These are phyloP conservation scores for Venturia carpophila DNA, from an alignment of 2,329 filamentous ascomycete genomes.

Conservation along the genomic window DNA sequence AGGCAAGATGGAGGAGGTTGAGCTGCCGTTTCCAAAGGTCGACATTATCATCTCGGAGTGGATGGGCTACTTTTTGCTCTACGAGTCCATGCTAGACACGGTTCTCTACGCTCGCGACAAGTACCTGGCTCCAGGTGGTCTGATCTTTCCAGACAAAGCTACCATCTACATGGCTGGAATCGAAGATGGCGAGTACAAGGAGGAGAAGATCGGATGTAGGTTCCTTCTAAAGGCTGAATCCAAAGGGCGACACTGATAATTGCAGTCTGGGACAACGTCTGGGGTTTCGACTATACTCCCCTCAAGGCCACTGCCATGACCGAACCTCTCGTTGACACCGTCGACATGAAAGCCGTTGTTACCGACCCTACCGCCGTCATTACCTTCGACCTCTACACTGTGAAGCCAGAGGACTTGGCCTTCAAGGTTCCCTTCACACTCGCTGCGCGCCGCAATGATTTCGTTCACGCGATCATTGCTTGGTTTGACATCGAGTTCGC, in stretches of 20 bases:
- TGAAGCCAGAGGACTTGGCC: slow-evolving; percentile 71
- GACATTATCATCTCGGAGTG: slow-evolving; percentile 99
- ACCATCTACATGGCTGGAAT: slow-evolving; percentile 96
- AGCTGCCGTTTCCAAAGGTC: slow-evolving; percentile 86
- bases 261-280: slow-evolving; percentile 97
- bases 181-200: slow-evolving; percentile 98
- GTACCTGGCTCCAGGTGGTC: slow-evolving; percentile 76
- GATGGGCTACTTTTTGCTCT: slow-evolving; percentile 99
- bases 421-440: slow-evolving; percentile 76
- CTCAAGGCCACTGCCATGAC: slow-evolving; percentile 90
- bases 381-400: slow-evolving; percentile 88
- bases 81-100: slow-evolving; percentile 98
- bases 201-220: slow-evolving; percentile 99
- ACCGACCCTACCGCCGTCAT: slow-evolving; percentile 82
- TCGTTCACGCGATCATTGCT: slow-evolving; percentile 89
- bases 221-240: slow-evolving; percentile 21
- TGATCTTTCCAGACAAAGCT: slow-evolving; percentile 98
- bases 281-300: slow-evolving; percentile 92
- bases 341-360: slow-evolving; percentile 93
- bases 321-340: slow-evolving; percentile 94
- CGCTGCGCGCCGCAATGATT: slow-evolving; percentile 75
- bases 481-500: slow-evolving; percentile 99
- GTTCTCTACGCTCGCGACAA: slow-evolving; percentile 92
- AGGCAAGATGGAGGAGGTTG: slow-evolving; percentile 99
- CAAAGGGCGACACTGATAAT: slow-evolving; percentile 22